phyloP scores from a whole-genome alignment of 2,329 filamentous ascomycete genomes.

The Alternaria brassicae region DNA sequence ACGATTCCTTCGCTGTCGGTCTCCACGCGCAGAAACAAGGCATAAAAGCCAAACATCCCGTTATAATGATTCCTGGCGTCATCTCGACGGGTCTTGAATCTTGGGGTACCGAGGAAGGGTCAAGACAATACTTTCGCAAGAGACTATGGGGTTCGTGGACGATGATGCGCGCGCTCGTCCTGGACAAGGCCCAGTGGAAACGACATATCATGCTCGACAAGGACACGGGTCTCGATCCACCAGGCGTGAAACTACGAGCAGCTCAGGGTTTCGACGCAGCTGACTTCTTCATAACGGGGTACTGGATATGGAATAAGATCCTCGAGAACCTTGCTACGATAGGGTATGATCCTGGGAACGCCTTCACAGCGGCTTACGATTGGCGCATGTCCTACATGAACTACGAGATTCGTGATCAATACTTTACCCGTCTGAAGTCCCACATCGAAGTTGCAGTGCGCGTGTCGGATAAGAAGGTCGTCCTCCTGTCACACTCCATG shows the following conservation, averaged over 20 bases:
- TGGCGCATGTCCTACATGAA: conserved; percentile 93
- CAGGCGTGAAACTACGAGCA: conserved; percentile 85
- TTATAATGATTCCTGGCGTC: conserved; percentile 97
- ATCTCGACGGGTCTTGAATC: conserved; percentile 97
- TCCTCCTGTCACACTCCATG: conserved; percentile 95
- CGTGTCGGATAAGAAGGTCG: conserved; percentile 79
- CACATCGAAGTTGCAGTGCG: conserved; percentile 84
- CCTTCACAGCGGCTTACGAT: conserved; percentile 77
- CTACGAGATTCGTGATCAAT: conserved; percentile 88
- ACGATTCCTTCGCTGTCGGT: conserved; percentile 93
- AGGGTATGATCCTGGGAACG: conserved; percentile 88
- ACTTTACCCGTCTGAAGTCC: conserved; percentile 88
- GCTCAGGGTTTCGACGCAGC: conserved; percentile 97
- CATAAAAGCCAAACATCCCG: conserved; percentile 79
- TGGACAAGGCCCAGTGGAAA: conserved; percentile 96
- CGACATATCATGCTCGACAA: conserved; percentile 97
- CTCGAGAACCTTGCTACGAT: conserved; percentile 95
- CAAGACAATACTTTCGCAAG: conserved; percentile 91
- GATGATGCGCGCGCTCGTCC: conserved; percentile 94
- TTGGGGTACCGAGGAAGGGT: conserved; percentile 88
- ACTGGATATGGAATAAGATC: conserved; percentile 99
- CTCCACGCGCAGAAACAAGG: conserved; percentile 83
- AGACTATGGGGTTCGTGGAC: conserved; percentile 97
- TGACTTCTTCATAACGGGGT: conserved; percentile 87
- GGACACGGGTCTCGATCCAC: conserved; percentile 86